These are phyloP conservation scores for Phytophthora vignae DNA, from an alignment of 352 stramenopile species.

Conservation along the genomic window DNA sequence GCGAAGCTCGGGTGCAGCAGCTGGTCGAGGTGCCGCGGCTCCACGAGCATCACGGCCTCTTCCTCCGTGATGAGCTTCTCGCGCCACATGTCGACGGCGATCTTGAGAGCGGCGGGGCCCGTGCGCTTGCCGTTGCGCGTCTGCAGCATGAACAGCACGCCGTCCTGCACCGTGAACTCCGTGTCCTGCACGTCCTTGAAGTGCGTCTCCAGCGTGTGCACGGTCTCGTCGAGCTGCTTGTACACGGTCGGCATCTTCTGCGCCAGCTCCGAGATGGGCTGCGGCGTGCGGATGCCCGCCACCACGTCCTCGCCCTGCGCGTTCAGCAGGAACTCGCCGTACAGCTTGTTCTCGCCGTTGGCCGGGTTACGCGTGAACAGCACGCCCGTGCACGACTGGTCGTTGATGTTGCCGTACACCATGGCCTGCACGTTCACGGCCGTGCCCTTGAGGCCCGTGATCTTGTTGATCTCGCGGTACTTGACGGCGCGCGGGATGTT, in stretches of 20 bases:
- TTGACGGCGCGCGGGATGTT: slow-evolving; percentile 38
- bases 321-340: slow-evolving; percentile 38
- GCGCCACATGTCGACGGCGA: slow-evolving; percentile 38
- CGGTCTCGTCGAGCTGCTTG: slow-evolving; percentile 33
- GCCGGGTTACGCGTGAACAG: slow-evolving; percentile 37
- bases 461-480: slow-evolving; percentile 39
- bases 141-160: no score
- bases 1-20: slow-evolving; percentile 35
- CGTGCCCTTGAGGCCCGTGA: slow-evolving; percentile 31
- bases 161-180: slow-evolving; percentile 34
- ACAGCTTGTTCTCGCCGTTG: slow-evolving; percentile 35
- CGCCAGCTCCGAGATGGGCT: slow-evolving; percentile 36
- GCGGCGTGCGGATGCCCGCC: slow-evolving; percentile 30
- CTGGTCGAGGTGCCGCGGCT: slow-evolving; percentile 36
- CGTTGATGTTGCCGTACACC: slow-evolving; percentile 40
- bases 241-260: slow-evolving; percentile 34
- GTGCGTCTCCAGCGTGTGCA: slow-evolving; percentile 39
- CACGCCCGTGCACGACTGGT: slow-evolving; percentile 33
- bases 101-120: slow-evolving; percentile 22
- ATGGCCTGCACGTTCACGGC: slow-evolving; percentile 38
- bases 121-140: no score
- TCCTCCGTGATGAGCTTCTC: slow-evolving; percentile 41
- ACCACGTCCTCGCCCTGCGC: slow-evolving; percentile 37
- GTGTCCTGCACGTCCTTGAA: slow-evolving; percentile 40
- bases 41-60: slow-evolving; percentile 38